Evolutionary conservation across 371 early-diverging fungal species (phyloP), one percentile per base, ranked within the genome.

Genomic region (Batkoa obscura): DNA sequence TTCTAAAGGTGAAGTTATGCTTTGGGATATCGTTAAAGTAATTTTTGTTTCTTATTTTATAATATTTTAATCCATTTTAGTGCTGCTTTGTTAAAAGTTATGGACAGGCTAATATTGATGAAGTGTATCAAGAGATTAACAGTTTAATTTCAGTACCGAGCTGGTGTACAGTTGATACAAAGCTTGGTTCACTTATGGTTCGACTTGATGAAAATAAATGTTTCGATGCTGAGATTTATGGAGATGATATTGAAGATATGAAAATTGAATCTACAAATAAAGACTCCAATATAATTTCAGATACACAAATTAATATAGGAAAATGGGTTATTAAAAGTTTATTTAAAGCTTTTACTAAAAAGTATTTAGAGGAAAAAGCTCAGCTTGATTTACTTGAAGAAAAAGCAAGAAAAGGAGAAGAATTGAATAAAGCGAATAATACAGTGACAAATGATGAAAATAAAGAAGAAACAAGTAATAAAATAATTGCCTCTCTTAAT

Each of bases 161-260:
- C 15, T 95, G 96, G 96, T 93, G 94, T 64, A 66, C 80, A 0
- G 74, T 95, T 6, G 93, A 93, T 64, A 90, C 84, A 2, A 84
- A 84, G 45, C 84, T 84, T 52, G 95, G 94, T 33, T 79, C 78
- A 4, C 69, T 95, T 37, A 84, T 87, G 1, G 84, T 94, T 2
- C 88, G 88, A 62, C 57, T 94, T 58, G 87, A 88, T 37, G 89
- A 91, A 58, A 68, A 60, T 1, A 72, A 72, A 36, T 84, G 82
- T 60, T 84, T 78, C 64, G 92, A 91, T 58, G 81, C 83, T 47
- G 90, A 89, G 65, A 73, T 85, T 61, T 89, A 89, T 65, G 76
- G 76, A 1, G 89, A 91, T 58, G 82, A 85, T 56, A n/a, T n/a
- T n/a, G n/a, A n/a, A n/a, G n/a, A n/a, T n/a, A n/a, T n/a, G n/a